Evolutionary conservation across 2,329 filamentous ascomycete species (phyloP), one percentile per base, ranked within the genome.

Genomic region (Phyllachora maydis): DNA sequence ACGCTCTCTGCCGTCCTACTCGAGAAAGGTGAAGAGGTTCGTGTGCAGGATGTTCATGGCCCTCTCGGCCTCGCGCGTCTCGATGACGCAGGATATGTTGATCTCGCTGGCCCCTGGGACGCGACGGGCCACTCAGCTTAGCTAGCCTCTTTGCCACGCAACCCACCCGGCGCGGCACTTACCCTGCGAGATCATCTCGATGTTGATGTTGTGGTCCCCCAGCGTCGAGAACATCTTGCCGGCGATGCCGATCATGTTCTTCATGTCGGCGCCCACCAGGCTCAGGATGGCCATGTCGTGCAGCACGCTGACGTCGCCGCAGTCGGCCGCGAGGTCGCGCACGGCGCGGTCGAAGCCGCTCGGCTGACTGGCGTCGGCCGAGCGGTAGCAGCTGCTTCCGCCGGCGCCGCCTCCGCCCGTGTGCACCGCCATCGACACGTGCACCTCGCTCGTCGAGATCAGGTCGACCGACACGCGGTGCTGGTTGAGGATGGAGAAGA

Each of bases 101-200:
- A 98, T 98, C 56, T 98, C 88, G 44, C 83, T 93, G 14, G 88
- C 88, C 39, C 83, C 82, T 91, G 35, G 18, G 13, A 35, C n/a
- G n/a, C n/a, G n/a, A n/a, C n/a, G n/a, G n/a, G n/a, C 6, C 11
- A 15, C 2, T 20, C 4, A 24, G 19, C 31, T 22, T 14, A 25
- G n/a, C 35, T 24, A 39, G n/a, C n/a, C n/a, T n/a, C n/a, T n/a
- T n/a, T n/a, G 27, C 19, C 6, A 16, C 10, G 19, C 35, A 22
- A n/a, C n/a, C n/a, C n/a, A n/a, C n/a, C n/a, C n/a, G n/a, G n/a
- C n/a, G n/a, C 22, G 6, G 4, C 28, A 39, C 58, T 40, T 59
- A 85, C 88, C 88, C 54, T 98, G 88, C 13, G 81, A 92, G 35
- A 98, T 98, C 88, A 98, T 98, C 53, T 98, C 88, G 36, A 98